Evolutionary conservation across 176 grass and related monocot species (phyloP).

Genomic region (Ensete glaucum): DNA sequence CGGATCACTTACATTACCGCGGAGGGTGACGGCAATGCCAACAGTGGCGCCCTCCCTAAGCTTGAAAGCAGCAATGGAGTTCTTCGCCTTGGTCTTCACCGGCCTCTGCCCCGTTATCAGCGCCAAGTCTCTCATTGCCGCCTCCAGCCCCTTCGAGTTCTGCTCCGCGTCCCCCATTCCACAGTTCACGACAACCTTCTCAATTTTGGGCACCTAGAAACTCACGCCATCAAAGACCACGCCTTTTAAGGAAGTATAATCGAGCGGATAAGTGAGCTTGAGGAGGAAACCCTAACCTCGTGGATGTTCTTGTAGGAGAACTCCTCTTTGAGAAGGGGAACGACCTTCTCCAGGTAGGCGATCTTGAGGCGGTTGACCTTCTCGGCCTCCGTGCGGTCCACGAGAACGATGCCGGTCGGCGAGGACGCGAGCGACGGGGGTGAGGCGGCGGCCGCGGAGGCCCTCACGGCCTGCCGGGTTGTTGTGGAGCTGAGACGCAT

Average conservation of each 20-base stretch:
- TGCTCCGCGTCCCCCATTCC: conserved; percentile 76
- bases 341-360: conserved; percentile 73
- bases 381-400: conserved; percentile 57
- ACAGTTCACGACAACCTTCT: conserved; percentile 84
- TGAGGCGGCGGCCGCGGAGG: not conserved
- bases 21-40: conserved; percentile 48
- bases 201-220: conserved; percentile 60
- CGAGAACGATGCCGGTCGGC: conserved; percentile 40
- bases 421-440: not conserved
- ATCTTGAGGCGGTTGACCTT: conserved; percentile 54
- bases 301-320: conserved; percentile 80
- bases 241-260: conserved; percentile 6
- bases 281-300: conserved; percentile 48
- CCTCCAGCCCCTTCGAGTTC: conserved; percentile 74
- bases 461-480: conserved; percentile 7
- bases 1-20: not conserved
- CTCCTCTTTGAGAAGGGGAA: conserved; percentile 67
- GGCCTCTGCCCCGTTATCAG: conserved; percentile 79
- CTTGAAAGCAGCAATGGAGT: conserved; percentile 88
- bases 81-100: conserved; percentile 70
- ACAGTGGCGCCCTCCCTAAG: conserved; percentile 68
- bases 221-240: not conserved
- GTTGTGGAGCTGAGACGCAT: conserved; percentile 28
- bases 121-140: conserved; percentile 69
- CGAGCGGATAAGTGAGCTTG: not conserved